Base-by-base conservation (phyloP, 768 basidiomycete species). In the Tulasnella sp. region DNA sequence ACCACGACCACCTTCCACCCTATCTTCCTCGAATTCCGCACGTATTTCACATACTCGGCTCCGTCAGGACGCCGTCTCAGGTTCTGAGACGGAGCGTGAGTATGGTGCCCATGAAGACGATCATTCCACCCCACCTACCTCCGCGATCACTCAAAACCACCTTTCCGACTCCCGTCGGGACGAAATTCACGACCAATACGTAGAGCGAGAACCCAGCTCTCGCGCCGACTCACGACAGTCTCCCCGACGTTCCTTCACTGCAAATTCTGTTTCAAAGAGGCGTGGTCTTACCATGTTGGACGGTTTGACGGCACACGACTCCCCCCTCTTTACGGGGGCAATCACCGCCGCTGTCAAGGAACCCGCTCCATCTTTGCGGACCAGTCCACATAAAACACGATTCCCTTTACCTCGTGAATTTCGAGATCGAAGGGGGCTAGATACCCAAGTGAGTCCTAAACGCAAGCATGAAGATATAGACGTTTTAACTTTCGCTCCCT, bases 81-180 rank as follows among this genome's bases (percentile, higher is more conserved):
- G 86, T 31, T 88, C 85, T 2, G 87, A 88, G 67, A 89, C 86
- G 0, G 87, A 89, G 67, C 79, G 61, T 17, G 62, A 63, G 21
- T 6, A 21, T 19, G 39, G 29, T 17, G 6, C 25, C 41, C 31
- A 43, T 46, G 21, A n/a, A 2, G 39, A 43, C 17, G 54, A 56
- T 25, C 27, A 43, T 43, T 56, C 39, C 12, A 42, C 40, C 25
- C 54, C 54, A 56, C 54, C 54, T 29, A 15, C 39, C 23, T 43
- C 54, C 54, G 29, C 54, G n/a, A 27, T n/a, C 36, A 25, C 40
- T 25, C 51, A 35, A n/a, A 25, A 37, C 51, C 36, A 53, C 17
- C 41, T 43, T 6, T 17, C 41, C 6, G 41, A 43, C 17, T 43
- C 41, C 27, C 41, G 27, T 19, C 41, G n/a, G 41, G 17, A 43